phyloP scores from a whole-genome alignment of 305 asterid genomes.

The Ruellia speciosa region DNA sequence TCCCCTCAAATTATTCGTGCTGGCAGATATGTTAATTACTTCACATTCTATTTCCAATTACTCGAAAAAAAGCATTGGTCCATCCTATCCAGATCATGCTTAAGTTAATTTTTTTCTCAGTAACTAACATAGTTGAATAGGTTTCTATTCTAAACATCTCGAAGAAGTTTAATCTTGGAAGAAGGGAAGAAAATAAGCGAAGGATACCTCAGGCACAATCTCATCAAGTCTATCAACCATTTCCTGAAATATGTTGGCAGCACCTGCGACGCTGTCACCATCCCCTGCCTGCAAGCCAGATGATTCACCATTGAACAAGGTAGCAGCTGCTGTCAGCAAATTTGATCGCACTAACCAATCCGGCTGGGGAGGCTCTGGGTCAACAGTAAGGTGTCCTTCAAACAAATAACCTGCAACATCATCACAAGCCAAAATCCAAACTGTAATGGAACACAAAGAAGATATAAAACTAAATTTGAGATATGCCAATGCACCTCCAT shows the following conservation, averaged over 20 bases:
- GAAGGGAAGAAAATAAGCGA: neutral
- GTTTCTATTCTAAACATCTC: neutral
- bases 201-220: slow-evolving; percentile 66
- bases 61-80: neutral
- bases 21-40: too few species aligned
- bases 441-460: neutral
- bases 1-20: neutral
- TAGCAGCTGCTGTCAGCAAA: slow-evolving; percentile 64
- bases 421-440: slow-evolving; percentile 17
- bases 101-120: neutral
- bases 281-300: slow-evolving; percentile 37
- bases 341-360: slow-evolving; percentile 66
- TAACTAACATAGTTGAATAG: neutral
- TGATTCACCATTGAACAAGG: slow-evolving; percentile 55
- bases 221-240: slow-evolving; percentile 50
- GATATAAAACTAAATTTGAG: neutral
- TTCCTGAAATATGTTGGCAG: slow-evolving; percentile 36
- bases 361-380: slow-evolving; percentile 88
- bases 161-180: neutral
- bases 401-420: slow-evolving; percentile 66
- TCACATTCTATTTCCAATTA: too few species aligned
- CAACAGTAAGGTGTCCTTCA: slow-evolving; percentile 99
- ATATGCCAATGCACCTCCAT: slow-evolving; percentile 41
- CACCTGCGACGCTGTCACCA: slow-evolving; percentile 30
- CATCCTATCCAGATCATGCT: neutral